Evolutionary conservation across 129 eudicot species (phyloP), one percentile per base, ranked within the genome.

Genomic region (Artemisia annua): DNA sequence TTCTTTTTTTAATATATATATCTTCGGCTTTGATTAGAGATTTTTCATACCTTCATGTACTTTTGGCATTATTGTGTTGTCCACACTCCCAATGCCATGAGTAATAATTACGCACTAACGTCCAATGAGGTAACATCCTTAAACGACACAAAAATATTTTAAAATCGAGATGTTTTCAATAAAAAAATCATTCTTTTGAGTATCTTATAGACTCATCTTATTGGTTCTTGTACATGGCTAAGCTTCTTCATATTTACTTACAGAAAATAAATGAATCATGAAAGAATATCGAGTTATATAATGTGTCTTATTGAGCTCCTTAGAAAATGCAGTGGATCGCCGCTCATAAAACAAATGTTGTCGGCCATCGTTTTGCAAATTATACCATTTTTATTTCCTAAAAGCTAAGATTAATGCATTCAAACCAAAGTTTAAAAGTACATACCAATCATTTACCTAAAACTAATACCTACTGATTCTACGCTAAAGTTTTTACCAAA

Each of bases 111-210:
- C n/a, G 3, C 18, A 52, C 43, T 15, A 60, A 28, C 30, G 35
- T 39, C 26, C 46, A 17, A 68, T 50, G 72, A 50, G 60, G 15
- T 16, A 68, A 50, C 72, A 68, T 68, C 72, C 72, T 67, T 67
- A 67, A 67, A 67, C 72, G 28, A 50, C 50, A 68, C 72, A 68
- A 68, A 67, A 19, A 68, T 50, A 50, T 22, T 50, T 48, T 24
- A 7, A 14, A 67, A 28, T 5, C 8, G 5, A 5, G 6, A 35
- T 35, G 43, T 35, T 35, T 35, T 35, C 43, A 4, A 35, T 6
- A 35, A 35, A 5, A 35, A 35, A 35, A 20, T 35, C 43, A 35
- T 35, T 35, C 22, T 20, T 20, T 20, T 20, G 22, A 20, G 22
- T 20, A 20, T 20, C 22, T 20, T 20, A 20, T 20, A 20, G 22